These are phyloP conservation scores for Fusarium stilboides DNA, from an alignment of 2,329 filamentous ascomycete genomes.

Conservation along the genomic window DNA sequence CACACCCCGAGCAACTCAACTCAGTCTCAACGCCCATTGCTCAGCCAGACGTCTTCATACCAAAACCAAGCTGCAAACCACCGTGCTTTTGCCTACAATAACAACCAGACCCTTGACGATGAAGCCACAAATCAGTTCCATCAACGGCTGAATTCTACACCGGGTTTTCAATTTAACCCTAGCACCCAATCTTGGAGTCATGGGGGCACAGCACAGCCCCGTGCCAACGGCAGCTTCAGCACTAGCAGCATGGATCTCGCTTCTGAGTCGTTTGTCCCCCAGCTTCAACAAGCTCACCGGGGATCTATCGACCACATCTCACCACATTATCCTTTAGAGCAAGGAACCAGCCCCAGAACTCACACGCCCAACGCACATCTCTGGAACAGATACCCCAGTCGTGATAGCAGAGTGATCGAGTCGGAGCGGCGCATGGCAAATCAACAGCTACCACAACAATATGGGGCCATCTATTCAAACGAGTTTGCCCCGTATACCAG, in stretches of 20 bases:
- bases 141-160: slow-evolving; percentile 45
- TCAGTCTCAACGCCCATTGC: slow-evolving; percentile 63
- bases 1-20: slow-evolving; percentile 63
- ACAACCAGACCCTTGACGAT: slow-evolving; percentile 56
- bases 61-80: slow-evolving; percentile 60
- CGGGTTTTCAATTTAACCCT: slow-evolving; percentile 64
- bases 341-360: slow-evolving; percentile 45
- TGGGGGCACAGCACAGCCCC: slow-evolving; percentile 45
- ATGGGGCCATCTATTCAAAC: slow-evolving; percentile 52
- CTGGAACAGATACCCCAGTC: slow-evolving; percentile 57
- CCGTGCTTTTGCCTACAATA: slow-evolving; percentile 56
- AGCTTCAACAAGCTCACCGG: slow-evolving; percentile 53
- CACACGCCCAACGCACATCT: slow-evolving; percentile 54
- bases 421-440: slow-evolving; percentile 56
- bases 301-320: slow-evolving; percentile 59
- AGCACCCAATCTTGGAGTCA: slow-evolving; percentile 63
- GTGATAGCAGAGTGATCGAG: slow-evolving; percentile 56
- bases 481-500: slow-evolving; percentile 50
- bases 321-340: slow-evolving; percentile 52
- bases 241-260: slow-evolving; percentile 48
- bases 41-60: slow-evolving; percentile 63
- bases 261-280: slow-evolving; percentile 50
- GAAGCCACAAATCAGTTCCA: slow-evolving; percentile 55
- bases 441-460: slow-evolving; percentile 51
- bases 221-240: slow-evolving; percentile 52